Base-by-base conservation (phyloP, 352 stramenopile genomes). In the Phytophthora tentaculata region DNA sequence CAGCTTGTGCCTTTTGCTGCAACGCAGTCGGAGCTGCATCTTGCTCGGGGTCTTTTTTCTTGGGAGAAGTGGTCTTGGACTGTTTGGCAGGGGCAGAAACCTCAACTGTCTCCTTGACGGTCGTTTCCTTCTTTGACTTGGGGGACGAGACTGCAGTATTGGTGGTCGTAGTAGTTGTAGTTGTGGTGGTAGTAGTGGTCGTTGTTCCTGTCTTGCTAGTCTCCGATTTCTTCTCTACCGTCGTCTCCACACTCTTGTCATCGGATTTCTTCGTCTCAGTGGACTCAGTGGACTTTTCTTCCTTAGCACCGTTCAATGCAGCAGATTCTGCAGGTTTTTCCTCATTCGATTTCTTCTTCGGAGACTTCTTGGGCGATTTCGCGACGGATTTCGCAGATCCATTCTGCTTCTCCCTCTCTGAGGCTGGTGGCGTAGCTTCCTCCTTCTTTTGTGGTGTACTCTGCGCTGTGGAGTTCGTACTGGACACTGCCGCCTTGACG, bases 401-500 rank as follows among this genome's bases (percentile, higher is more conserved):
- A 44, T 67, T 79, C 41, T 77, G 67, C 49, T 77, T 71, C 5
- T 77, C 69, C 16, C 57, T 52, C 53, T 60, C 47, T 45, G 61
- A 54, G 13, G 41, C 52, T 19, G 48, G 53, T 22, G 54, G 47
- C 6, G 39, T 19, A 19, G 39, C 20, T 53, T 62, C 49, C 45
- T 77, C 60, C 23, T 80, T 76, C 60, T 76, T 77, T 35, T 77
- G 72, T 64, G 68, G 64, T 3, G 69, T 80, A 20, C 64, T 77
- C 53, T 80, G 64, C 16, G 65, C 61, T 65, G 68, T 66, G 28
- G 61, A 56, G 35, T 44, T 74, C 23, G 54, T 66, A 19, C 61
- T 77, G n/a, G 49, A 58, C 29, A 63, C 13, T 32, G 60, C 50
- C 7, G 45, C 59, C 56, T 73, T 70, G 16, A 14, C 39, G 45